Conservation (phyloP, 192 early-diverging fungal species). For the Linnemannia zychae region DNA sequence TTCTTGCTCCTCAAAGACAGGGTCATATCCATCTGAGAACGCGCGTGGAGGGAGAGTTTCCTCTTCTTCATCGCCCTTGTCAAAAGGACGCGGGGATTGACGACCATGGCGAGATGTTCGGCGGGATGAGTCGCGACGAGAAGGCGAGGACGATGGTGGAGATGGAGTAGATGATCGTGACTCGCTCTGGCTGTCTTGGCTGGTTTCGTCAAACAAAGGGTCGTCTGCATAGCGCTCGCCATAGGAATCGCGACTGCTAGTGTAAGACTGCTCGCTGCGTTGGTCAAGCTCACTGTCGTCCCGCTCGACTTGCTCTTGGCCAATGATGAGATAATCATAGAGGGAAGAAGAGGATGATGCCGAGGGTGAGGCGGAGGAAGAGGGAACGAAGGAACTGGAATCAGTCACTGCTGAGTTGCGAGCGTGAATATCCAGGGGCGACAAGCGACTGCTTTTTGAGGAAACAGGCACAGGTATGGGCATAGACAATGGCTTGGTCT, state of each 20-base stretch:
- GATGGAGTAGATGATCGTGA: not conserved
- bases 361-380: constrained; percentile 10
- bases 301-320: constrained; percentile 35
- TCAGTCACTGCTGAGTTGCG: not conserved
- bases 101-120: not conserved
- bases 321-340: constrained; percentile 45
- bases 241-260: constrained; percentile 19
- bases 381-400: not conserved
- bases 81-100: not conserved
- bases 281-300: constrained; percentile 31
- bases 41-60: not conserved
- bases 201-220: constrained; percentile 8
- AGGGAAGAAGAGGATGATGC: constrained; percentile 44
- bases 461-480: not conserved
- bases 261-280: constrained; percentile 22
- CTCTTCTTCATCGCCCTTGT: not conserved
- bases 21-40: not conserved
- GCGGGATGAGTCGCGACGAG: not conserved
- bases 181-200: constrained; percentile 18
- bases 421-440: not conserved
- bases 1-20: not conserved
- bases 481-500: not conserved
- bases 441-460: not conserved
- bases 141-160: not conserved
- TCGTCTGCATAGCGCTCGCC: not conserved